Evolutionary conservation across 345 rosid species (phyloP).

Genomic region (Adansonia digitata): DNA sequence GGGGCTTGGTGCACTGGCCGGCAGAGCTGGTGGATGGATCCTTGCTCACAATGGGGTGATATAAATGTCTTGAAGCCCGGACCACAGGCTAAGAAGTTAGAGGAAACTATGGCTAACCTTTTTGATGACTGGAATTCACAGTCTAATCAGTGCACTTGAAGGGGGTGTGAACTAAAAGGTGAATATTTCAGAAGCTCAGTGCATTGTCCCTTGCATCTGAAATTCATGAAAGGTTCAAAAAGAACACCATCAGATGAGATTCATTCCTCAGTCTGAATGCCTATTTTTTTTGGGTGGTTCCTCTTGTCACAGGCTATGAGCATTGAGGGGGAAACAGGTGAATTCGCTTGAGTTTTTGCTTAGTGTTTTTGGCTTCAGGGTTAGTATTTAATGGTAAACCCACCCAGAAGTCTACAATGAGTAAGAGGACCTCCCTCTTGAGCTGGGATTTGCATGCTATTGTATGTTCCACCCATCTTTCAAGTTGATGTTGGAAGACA

Average conservation of each 20-base stretch:
- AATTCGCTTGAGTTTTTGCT: slow-evolving; percentile 14
- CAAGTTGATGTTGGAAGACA: slow-evolving; percentile 16
- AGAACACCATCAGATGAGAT: slow-evolving; percentile 14
- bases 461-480: slow-evolving; percentile 16
- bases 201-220: slow-evolving; percentile 21
- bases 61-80: slow-evolving; percentile 75
- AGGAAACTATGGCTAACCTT: slow-evolving; percentile 57
- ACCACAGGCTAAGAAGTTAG: slow-evolving; percentile 65
- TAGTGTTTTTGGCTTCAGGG: slow-evolving; percentile 1
- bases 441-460: slow-evolving; percentile 23
- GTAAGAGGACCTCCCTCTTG: slow-evolving; percentile 15
- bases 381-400: slow-evolving; percentile 4
- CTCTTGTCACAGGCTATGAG: slow-evolving; percentile 13
- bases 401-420: slow-evolving; percentile 4
- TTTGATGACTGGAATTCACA: slow-evolving; percentile 67
- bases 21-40: slow-evolving; percentile 71
- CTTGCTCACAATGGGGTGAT: slow-evolving; percentile 96
- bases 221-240: slow-evolving; percentile 15
- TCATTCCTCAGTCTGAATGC: slow-evolving; percentile 35
- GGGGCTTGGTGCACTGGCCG: slow-evolving; percentile 96
- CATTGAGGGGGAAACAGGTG: slow-evolving; percentile 8
- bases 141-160: slow-evolving; percentile 80
- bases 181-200: slow-evolving; percentile 11
- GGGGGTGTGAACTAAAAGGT: slow-evolving; percentile 14
- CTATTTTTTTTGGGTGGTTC: slow-evolving; percentile 30